Evolutionary conservation across 108 stramenopile species (phyloP).

Genomic region (Thalassiosira profunda): DNA sequence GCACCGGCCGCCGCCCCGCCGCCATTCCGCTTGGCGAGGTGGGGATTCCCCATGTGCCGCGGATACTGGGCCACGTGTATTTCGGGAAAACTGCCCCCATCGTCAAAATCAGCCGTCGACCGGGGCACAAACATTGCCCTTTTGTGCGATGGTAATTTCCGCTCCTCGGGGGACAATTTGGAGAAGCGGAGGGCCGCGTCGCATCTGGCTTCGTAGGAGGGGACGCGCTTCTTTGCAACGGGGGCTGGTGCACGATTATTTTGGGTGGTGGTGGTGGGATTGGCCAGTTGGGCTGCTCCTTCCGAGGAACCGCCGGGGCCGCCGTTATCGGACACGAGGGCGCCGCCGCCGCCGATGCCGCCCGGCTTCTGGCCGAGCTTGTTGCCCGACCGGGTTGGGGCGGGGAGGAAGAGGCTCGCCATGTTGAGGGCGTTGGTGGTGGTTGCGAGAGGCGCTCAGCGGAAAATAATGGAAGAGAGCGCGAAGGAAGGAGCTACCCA

Average conservation of each 20-base stretch:
- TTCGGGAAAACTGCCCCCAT: conserved; percentile 99
- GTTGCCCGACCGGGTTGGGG: conserved; percentile 47
- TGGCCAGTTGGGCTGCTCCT: too few relatives aligned
- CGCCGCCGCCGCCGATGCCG: conserved; percentile 6
- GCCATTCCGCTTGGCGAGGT: conserved; percentile 41
- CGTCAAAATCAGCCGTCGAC: conserved; percentile 92
- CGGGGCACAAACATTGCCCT: conserved; percentile 92
- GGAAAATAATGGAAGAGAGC: too few relatives aligned
- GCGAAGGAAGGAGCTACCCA: too few relatives aligned
- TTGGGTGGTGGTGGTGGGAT: too few relatives aligned
- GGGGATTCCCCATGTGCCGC: conserved; percentile 97
- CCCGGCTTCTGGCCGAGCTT: conserved; percentile 21
- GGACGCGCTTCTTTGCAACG: conserved; percentile 56
- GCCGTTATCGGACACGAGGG: not conserved
- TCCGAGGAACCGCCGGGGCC: conserved; percentile 4
- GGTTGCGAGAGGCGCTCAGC: too few relatives aligned
- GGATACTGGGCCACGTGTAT: conserved; percentile 99
- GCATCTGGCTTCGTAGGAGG: conserved; percentile 79
- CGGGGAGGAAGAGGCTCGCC: conserved; percentile 58
- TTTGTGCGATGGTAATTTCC: conserved; percentile 45
- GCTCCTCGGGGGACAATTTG: conserved; percentile 68
- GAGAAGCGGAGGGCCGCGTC: conserved; percentile 63
- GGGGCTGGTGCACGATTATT: too few relatives aligned
- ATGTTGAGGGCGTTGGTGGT: too few relatives aligned
- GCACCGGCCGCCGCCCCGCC: not conserved